Percentiles rank a stretch among this genome's conserved stretches.
Evolutionary conservation across 2,329 filamentous ascomycete species (phyloP).

Genomic region (Neonectria coccinea): DNA sequence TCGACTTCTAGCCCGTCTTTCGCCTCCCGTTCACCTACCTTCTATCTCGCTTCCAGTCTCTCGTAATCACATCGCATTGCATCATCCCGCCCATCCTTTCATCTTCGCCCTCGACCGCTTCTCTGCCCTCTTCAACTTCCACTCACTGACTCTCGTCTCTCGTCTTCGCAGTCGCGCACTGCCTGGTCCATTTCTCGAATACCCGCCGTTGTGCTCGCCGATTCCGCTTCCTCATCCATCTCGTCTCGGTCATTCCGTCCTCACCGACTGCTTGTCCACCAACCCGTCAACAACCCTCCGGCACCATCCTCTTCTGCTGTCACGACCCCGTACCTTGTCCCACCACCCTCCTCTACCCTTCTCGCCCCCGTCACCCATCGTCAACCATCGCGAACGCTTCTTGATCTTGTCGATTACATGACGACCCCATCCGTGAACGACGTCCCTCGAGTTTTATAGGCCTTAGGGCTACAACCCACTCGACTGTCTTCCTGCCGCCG

Average conservation of each 20-base stretch:
- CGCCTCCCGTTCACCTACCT: conserved; percentile 20
- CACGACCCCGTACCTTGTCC: conserved; percentile 29
- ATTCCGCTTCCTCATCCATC: conserved; percentile 17
- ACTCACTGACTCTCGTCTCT: conserved; percentile 40
- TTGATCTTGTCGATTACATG: conserved; percentile 54
- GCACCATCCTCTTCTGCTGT: conserved; percentile 23
- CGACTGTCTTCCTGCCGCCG: conserved; percentile 50
- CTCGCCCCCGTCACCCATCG: conserved; percentile 5
- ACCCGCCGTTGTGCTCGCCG: conserved; percentile 42
- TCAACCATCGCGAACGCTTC: conserved; percentile 24
- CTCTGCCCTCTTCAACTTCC: conserved; percentile 27
- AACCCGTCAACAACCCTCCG: conserved; percentile 29
- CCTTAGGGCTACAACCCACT: conserved; percentile 50
- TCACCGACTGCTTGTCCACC: conserved; percentile 42
- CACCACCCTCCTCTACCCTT: conserved; percentile 25
- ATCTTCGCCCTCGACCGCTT: conserved; percentile 22
- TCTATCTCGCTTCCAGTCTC: conserved; percentile 20
- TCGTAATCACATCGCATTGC: conserved; percentile 18
- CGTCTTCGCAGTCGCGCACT: conserved; percentile 40
- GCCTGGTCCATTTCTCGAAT: conserved; percentile 47
- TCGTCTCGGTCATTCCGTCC: conserved; percentile 36
- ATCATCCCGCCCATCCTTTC: conserved; percentile 16
- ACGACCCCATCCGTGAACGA: conserved; percentile 50
- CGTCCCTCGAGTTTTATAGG: conserved; percentile 53
- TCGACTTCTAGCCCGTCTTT: conserved; percentile 28